phyloP scores from a whole-genome alignment of 148 eudicot species.

The Amaranthus palmeri region DNA sequence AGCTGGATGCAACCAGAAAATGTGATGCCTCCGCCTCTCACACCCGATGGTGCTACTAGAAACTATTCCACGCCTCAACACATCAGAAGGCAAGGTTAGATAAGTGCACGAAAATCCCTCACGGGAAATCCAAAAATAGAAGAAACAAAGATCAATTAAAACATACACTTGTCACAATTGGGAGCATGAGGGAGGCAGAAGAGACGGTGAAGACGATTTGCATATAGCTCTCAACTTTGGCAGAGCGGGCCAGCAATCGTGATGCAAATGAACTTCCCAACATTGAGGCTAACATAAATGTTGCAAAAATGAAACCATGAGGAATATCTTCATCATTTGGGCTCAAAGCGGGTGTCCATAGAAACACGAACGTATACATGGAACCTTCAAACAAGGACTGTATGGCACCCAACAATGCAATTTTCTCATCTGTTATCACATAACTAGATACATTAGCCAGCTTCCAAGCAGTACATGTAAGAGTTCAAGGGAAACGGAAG shows the following conservation, averaged over 20 bases:
- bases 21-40: constrained; percentile 66
- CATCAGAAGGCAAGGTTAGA: constrained; percentile 20
- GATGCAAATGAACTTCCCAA: constrained; percentile 94
- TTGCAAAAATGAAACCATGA: constrained; percentile 95
- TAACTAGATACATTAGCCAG: constrained; percentile 5
- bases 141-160: not conserved
- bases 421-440: constrained; percentile 78
- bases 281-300: constrained; percentile 97
- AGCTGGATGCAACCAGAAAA: constrained; percentile 59
- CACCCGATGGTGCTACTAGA: constrained; percentile 56
- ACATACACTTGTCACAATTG: constrained; percentile 80
- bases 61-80: constrained; percentile 45
- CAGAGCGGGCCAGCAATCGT: constrained; percentile 66
- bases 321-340: constrained; percentile 98
- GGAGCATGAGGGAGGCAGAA: constrained; percentile 80
- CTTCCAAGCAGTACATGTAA: not conserved
- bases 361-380: constrained; percentile 96
- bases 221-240: constrained; percentile 92
- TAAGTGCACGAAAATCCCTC: not conserved
- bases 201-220: constrained; percentile 86
- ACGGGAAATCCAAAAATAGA: no score
- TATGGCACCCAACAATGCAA: constrained; percentile 90
- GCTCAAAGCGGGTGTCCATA: constrained; percentile 99
- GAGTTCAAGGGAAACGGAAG: not conserved
- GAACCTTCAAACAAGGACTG: constrained; percentile 99